Evolutionary conservation across 1,139 yeast species (phyloP), one percentile per base, ranked within the genome.

Genomic region (Hyphopichia khmerensis): DNA sequence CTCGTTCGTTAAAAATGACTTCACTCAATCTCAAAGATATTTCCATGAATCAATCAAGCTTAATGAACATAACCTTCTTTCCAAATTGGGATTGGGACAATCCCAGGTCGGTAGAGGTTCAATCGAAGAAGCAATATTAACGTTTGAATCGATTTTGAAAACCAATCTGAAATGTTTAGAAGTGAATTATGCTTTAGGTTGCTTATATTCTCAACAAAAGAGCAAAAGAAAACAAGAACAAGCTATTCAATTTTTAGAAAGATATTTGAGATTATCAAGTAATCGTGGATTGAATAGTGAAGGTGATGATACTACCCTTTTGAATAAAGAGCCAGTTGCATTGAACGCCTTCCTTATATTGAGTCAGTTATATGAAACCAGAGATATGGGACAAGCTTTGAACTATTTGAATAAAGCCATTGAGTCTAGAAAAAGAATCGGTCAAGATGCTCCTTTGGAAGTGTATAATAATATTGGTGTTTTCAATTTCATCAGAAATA

Each of bases 401-500:
- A 75, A 71, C 29, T 81, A 73, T 54, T 66, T 85, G 43, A 63
- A 71, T 40, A 80, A 78, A 52, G 86, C 87, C 2, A 73, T 80
- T 29, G 87, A 84, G 40, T 49, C 72, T 30, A 67, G 72, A 61
- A 58, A 72, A 50, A 60, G 67, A 47, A 67, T 76, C 14, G 66
- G 67, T 30, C 66, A 65, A 36, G 72, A 71, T 23, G 77, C 84
- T 2, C 87, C 91, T 2, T 70, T 84, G 43, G 88, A 85, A 52
- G 69, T 90, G 17, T 75, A 82, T 55, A 91, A 90, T 61, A 93
- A 93, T 55, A 72, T 90, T 52, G 99, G 96, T 36, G 96, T 89
- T 9, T 81, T 89, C 62, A 80, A 88, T 48, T 87, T 87, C 56
- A 70, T 82, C 47, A 81, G 78, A 49, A 84, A 81, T 36, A 80